Percentiles rank a stretch among this genome's conserved stretches.
Evolutionary conservation across 2,329 filamentous ascomycete species (phyloP).

Genomic region (Bipolaris victoriae): DNA sequence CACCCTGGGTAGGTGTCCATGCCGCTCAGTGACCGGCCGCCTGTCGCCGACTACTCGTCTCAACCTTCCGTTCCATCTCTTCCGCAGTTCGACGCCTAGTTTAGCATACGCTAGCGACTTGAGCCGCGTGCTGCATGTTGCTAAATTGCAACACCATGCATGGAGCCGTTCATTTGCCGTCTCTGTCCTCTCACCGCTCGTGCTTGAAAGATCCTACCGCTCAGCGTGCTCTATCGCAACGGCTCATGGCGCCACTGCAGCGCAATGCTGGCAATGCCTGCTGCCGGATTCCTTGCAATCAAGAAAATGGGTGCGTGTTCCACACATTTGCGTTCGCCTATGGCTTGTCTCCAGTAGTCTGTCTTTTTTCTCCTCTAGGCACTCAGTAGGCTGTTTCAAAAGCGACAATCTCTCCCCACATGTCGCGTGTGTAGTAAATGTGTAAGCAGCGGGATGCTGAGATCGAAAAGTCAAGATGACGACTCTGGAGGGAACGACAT

Average conservation of each 20-base stretch:
- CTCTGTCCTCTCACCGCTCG: slow-evolving; percentile 1
- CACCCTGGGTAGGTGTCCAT: neutral
- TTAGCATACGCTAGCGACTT: slow-evolving; percentile 1
- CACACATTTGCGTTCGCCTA: neutral
- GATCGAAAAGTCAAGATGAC: slow-evolving; percentile 12
- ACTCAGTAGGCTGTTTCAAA: neutral
- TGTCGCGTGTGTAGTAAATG: neutral
- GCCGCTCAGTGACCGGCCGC: neutral
- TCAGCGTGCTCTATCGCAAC: neutral
- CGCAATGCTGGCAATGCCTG: neutral
- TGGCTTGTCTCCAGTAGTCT: neutral
- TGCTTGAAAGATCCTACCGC: neutral
- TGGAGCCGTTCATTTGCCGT: slow-evolving; percentile 4
- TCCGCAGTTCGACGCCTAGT: neutral
- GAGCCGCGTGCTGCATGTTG: slow-evolving; percentile 1
- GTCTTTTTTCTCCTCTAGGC: neutral
- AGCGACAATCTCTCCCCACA: slow-evolving; percentile 2
- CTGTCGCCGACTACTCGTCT: neutral
- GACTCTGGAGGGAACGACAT: slow-evolving; percentile 1
- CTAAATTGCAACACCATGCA: neutral
- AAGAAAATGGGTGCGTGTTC: neutral
- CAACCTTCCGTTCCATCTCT: neutral
- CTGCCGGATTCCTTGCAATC: neutral
- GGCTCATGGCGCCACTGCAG: neutral
- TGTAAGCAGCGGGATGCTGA: neutral